Evolutionary conservation across 75 land plant species (phyloP), one percentile per base, ranked within the genome.

Genomic region (Selaginella tamariscina): DNA sequence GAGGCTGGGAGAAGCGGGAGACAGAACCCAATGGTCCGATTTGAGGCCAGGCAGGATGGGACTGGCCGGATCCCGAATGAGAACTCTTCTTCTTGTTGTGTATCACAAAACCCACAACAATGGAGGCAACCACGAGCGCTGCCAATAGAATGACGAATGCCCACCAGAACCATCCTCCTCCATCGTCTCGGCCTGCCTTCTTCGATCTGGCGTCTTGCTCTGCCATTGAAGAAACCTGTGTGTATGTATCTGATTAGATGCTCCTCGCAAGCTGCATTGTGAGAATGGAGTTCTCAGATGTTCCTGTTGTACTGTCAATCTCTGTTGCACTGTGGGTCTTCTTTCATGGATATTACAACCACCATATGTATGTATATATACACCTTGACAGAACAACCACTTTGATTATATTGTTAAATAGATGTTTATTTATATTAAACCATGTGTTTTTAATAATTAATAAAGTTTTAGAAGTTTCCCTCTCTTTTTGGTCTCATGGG

Each of bases 121-220:
- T 26, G 66, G 29, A 64, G 66, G 64, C 24, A 18, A 74, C 56
- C 15, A 82, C 82, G 11, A 83, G 62, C 24, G 75, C 85, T 5
- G 71, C 81, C 8, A 82, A 29, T 24, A 31, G 66, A 24, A 78
- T 5, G 27, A 75, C 78, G 21, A 82, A 27, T 1, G 71, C 23
- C 85, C 83, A 78, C 71, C 85, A 74, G 1, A 70, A 30, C 55
- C 88, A 85, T 21, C 82, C 81, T 5, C 49, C 49, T 39, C 49
- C 15, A 39, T 5, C 15, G 11, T 39, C 49, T 15, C 49, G 49
- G 11, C 49, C 49, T 39, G 49, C 49, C 49, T 39, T 39, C 11
- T 15, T 5, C 49, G 49, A 39, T 15, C 49, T 5, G 5, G 5
- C 49, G 49, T 39, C 49, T 15, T 39, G 11, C 49, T 39, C 49